Base-by-base conservation (phyloP, 495 filamentous ascomycete species). In the Clohesyomyces aquaticus region DNA sequence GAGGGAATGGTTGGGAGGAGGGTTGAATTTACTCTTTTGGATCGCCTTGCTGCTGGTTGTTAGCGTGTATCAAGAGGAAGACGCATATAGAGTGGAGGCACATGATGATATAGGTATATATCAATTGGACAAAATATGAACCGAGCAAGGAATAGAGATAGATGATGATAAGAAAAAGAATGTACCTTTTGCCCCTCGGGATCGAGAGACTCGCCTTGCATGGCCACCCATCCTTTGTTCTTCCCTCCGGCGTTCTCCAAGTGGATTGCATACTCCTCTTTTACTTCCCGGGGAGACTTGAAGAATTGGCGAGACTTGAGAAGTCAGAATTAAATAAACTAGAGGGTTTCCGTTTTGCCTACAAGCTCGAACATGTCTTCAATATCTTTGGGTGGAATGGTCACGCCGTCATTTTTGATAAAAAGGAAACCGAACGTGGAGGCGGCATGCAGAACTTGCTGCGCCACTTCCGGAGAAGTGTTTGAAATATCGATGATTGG, bases 151-250 rank as follows among this genome's bases (percentile, higher is more conserved):
- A 47, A 19, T 18, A n/a, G n/a, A 19, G 43, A 47, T 14, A 47
- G 4, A 47, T 47, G n/a, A 47, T 18, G 22, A 47, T 3, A n/a
- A 18, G 6, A 47, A 55, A 3, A 8, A 25, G 11, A 28, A 45
- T 35, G 21, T 42, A 91, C 91, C 72, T 87, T 85, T 72, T 96
- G 92, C 57, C 85, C 86, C 61, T 87, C 85, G 3, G 91, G 90
- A 75, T 97, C 93, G 23, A 97, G 79, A 0, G 86, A 93, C 73
- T 98, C 93, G 9, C 85, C 82, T 69, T 94, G 89, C 89, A 96
- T 93, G 3, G 84, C 84, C 1, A 87, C 84, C 94, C 94, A 98
- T 22, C 93, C 94, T 29, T 85, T 84, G 66, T 98, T 97, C 79
- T 88, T 67, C 10, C 71, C 73, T 6, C 71, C 73, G 2, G 66